phyloP scores from a whole-genome alignment of 2,329 filamentous ascomycete species.

The Botrytis hyacinthi region DNA sequence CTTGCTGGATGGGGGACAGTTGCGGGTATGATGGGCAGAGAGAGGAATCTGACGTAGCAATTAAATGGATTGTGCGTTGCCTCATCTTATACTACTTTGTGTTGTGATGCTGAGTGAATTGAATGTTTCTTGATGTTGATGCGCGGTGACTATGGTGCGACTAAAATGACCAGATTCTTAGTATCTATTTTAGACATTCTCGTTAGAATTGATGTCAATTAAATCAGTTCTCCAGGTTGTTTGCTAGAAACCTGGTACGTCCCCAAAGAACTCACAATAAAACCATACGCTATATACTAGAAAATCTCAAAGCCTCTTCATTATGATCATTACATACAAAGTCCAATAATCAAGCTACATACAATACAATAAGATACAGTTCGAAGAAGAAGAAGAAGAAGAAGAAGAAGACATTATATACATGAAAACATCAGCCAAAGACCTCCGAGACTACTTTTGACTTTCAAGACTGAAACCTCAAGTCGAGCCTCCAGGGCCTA shows the following conservation, averaged over 20 bases:
- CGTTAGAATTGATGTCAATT: not conserved
- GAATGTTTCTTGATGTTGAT: not conserved
- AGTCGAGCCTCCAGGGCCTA: not conserved
- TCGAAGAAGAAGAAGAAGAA: not conserved
- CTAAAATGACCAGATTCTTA: not conserved
- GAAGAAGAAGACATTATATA: not conserved
- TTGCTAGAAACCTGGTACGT: not conserved
- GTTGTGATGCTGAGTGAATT: not conserved
- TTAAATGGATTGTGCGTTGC: not conserved
- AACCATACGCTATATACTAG: not conserved
- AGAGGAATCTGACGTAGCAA: not conserved
- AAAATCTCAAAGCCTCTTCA: not conserved
- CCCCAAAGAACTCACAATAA: not conserved
- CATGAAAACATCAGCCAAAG: not conserved
- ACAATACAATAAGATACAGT: not conserved
- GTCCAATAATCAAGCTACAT: not conserved
- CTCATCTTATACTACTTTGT: not conserved
- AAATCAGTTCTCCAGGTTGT: not conserved
- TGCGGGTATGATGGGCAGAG: not conserved
- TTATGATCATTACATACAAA: not conserved
- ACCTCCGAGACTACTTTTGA: not conserved
- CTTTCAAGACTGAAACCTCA: not conserved
- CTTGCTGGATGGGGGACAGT: slow-evolving; percentile 1
- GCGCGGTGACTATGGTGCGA: not conserved
- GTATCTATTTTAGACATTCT: not conserved